Base-by-base conservation (phyloP, 1,139 yeast species). In the Nakaseomyces kungkrabaensis region DNA sequence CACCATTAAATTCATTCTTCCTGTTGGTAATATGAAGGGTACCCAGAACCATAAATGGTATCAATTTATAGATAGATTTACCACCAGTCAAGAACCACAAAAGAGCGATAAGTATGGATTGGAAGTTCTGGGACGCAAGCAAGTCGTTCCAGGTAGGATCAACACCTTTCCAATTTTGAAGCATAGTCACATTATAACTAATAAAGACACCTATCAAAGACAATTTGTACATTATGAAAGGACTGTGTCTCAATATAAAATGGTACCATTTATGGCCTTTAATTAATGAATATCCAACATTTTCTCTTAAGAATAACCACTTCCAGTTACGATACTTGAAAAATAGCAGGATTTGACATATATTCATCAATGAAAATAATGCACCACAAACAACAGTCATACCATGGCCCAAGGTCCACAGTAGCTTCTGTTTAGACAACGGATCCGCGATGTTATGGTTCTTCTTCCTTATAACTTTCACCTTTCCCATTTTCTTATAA, bases 121-220 rank as follows among this genome's bases (percentile, higher is more conserved):
- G 92, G 71, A 82, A 82, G 66, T 83, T 83, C 56, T 80, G 85
- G 44, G 84, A 81, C 17, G 86, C 77, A 46, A 82, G 58, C 61
- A 85, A 70, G 9, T 83, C 74, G 47, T 77, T 71, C 59, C 76
- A 72, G 10, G 79, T 73, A 8, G 90, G 89, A 55, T 75, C 67
- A 22, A 60, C 50, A 49, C 72, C 72, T 13, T 81, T 81, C 69
- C 79, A 82, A 55, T 76, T 78, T 50, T 82, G 83, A 43, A 76
- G 63, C 50, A 78, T 70, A 1, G 87, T 75, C 40, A 81, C 69
- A 0, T 74, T 58, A 58, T 81, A 74, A 2, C 89, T 73, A n/a
- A 69, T 52, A 37, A 78, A 64, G 0, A 81, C 75, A 8, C 90
- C 90, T 9, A 78, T 47, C 29, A 83, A 68, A 2, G 83, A 63